Conservation (phyloP, 139 green algal genomes). For the Spirogloea muscicola region DNA sequence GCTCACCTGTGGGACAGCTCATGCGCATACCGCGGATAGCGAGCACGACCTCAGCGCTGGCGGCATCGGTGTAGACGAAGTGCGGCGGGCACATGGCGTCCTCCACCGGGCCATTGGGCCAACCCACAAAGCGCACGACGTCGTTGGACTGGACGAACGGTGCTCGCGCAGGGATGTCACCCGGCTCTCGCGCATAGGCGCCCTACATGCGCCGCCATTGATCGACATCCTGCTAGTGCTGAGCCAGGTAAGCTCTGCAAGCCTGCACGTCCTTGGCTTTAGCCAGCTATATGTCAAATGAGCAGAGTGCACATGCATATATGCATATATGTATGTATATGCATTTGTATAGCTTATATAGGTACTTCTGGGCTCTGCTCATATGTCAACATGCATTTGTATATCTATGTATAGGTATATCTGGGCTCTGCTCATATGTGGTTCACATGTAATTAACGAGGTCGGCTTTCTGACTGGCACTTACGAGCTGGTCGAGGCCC, state of each 20-base stretch:
- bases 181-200: background rate
- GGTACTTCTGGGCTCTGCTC: too few species aligned
- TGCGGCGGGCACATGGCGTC: slow-evolving; percentile 22
- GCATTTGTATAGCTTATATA: too few species aligned
- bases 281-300: background rate
- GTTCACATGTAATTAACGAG: background rate
- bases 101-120: background rate
- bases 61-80: slow-evolving; percentile 11
- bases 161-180: background rate
- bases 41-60: background rate
- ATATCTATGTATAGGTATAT: too few species aligned
- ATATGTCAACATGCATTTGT: too few species aligned
- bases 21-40: slow-evolving; percentile 7
- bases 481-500: too few species aligned
- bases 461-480: too few species aligned
- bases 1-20: slow-evolving; percentile 1
- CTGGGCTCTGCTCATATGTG: background rate
- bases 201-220: too few species aligned
- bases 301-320: background rate
- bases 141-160: background rate
- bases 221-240: too few species aligned
- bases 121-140: background rate
- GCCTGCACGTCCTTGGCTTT: background rate
- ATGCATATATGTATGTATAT: background rate
- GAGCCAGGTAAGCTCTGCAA: too few species aligned